Evolutionary conservation across 192 early-diverging fungal species (phyloP).

Genomic region (Podila horticola): DNA sequence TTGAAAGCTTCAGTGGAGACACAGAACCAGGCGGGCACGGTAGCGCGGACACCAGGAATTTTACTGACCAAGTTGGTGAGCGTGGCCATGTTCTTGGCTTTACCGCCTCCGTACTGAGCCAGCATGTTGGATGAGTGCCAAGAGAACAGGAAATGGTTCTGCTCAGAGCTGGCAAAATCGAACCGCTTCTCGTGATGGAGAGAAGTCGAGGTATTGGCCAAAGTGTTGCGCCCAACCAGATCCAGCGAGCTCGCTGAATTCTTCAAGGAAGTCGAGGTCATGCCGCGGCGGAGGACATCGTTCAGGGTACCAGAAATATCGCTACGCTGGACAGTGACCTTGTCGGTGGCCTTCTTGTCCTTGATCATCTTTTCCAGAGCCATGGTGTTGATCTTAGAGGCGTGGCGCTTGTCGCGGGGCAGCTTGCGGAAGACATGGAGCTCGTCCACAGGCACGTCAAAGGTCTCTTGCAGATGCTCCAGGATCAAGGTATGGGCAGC

Average conservation of each 20-base stretch:
- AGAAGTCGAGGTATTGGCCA: constrained; percentile 6
- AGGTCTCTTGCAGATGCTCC: constrained; percentile 47
- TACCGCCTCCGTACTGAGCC: constrained; percentile 40
- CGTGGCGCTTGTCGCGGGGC: constrained; percentile 47
- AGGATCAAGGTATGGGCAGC: constrained; percentile 31
- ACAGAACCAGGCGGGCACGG: constrained; percentile 51
- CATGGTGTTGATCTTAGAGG: constrained; percentile 53
- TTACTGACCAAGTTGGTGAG: constrained; percentile 39
- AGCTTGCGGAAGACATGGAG: constrained; percentile 51
- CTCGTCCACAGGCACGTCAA: constrained; percentile 48
- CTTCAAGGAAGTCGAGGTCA: constrained; percentile 33
- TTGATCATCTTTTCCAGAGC: constrained; percentile 43
- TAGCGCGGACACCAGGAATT: constrained; percentile 26
- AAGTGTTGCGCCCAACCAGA: constrained; percentile 14
- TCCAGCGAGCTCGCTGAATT: constrained; percentile 13
- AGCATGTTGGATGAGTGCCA: constrained; percentile 28
- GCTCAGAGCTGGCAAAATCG: constrained; percentile 29
- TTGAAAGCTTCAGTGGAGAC: constrained; percentile 50
- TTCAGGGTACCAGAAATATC: constrained; percentile 38
- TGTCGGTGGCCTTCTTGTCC: constrained; percentile 41
- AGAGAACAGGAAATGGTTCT: constrained; percentile 38
- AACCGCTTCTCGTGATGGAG: constrained; percentile 11
- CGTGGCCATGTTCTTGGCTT: constrained; percentile 51
- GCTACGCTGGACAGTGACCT: constrained; percentile 29
- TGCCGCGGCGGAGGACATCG: constrained; percentile 40